Evolutionary conservation across 768 basidiomycete genomes (phyloP), one percentile per base, ranked within the genome.

Genomic region (Tulasnella sp.): DNA sequence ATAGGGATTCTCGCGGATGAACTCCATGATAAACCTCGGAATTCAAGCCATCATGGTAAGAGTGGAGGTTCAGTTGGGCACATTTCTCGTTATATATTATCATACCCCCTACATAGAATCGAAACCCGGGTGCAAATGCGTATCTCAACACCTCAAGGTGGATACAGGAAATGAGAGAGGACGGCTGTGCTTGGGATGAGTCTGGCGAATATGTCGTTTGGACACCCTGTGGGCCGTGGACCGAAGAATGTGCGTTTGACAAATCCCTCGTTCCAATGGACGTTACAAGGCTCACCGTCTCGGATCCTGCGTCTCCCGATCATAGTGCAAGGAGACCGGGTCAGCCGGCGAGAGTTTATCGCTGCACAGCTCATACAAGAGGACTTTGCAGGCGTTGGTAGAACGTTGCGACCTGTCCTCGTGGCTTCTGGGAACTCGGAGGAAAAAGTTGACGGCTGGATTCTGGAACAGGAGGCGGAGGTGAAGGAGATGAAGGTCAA

Each of bases 1-100:
- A 5, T 58, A 78, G 77, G 77, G 77, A 20, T 78, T 78, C 50
- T 50, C 77, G 28, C 54, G 77, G 77, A 18, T 78, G 11, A n/a
- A 78, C 44, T 31, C 12, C 44, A 34, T 78, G 31, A 58, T 42
- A 41, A 20, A 14, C 8, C 5, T 24, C 16, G 31, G 46, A 7
- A 20, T 48, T 58, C 24, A 42, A 14, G 77, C 77, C 14, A 40
- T 78, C 18, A 58, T n/a, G 28, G 77, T 58, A 24, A 64, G 50
- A 7, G 8, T 24, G 44, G 44, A 60, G 24, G 24, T 28, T 60
- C 28, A 22, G 58, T 9, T 60, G 24, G n/a, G n/a, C n/a, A n/a
- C n/a, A n/a, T n/a, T n/a, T n/a, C n/a, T n/a, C n/a, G n/a, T n/a
- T n/a, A n/a, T n/a, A n/a, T n/a, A n/a, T n/a, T n/a, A n/a, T n/a